These are phyloP conservation scores for Cutaneotrichosporon sp. DNA, from an alignment of 1,284 basidiomycete genomes.

Conservation along the genomic window DNA sequence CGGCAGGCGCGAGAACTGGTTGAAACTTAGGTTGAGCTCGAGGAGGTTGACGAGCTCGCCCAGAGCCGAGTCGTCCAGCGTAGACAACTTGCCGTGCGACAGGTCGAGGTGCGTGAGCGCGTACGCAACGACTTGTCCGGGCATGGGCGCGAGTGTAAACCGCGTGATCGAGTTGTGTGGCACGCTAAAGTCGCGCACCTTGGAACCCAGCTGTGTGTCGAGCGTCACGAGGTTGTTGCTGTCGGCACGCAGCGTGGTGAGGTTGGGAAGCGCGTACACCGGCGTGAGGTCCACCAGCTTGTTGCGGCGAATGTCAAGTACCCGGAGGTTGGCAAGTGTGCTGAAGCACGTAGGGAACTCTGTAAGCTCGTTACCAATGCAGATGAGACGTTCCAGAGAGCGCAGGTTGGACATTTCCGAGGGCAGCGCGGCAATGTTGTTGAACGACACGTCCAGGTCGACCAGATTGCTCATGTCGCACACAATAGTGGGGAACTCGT, in stretches of 20 bases:
- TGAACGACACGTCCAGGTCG: constrained; percentile 94
- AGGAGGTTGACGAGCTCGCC: constrained; percentile 68
- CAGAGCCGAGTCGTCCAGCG: constrained; percentile 67
- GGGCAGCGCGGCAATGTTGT: constrained; percentile 76
- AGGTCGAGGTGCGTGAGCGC: constrained; percentile 77
- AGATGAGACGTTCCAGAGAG: constrained; percentile 68
- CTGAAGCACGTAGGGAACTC: constrained; percentile 66
- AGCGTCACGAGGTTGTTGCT: constrained; percentile 75
- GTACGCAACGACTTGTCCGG: constrained; percentile 56
- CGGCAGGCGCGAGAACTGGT: constrained; percentile 79
- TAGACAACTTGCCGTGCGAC: constrained; percentile 83
- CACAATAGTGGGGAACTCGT: constrained; percentile 69
- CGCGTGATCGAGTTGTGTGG: constrained; percentile 58
- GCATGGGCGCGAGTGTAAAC: constrained; percentile 62
- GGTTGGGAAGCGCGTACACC: constrained; percentile 63
- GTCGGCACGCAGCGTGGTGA: constrained; percentile 67
- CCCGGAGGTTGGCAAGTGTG: constrained; percentile 59
- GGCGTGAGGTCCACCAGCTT: constrained; percentile 67
- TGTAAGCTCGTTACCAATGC: constrained; percentile 81
- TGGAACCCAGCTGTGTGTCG: constrained; percentile 66
- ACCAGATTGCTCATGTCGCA: constrained; percentile 67
- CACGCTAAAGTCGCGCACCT: constrained; percentile 52
- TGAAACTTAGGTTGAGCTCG: constrained; percentile 71
- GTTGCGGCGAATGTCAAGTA: constrained; percentile 79
- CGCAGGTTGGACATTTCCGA: constrained; percentile 68